Conservation (phyloP, 23 red algal genomes). For the Gracilariopsis chorda region DNA sequence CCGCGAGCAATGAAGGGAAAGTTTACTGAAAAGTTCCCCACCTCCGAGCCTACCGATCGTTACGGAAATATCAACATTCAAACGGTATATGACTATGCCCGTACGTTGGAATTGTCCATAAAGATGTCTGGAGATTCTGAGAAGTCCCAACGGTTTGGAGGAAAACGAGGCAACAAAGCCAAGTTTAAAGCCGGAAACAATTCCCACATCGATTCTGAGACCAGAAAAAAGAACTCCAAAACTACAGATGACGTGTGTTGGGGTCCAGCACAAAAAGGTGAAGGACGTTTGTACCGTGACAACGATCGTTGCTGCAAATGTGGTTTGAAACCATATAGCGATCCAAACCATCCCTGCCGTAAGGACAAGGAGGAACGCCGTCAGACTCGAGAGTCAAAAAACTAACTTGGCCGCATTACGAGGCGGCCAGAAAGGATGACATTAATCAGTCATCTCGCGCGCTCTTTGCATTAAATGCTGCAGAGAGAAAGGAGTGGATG, state of each 20-base stretch:
- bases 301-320: constrained; percentile 13
- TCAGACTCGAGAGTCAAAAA: constrained; percentile 6
- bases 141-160: too few relatives aligned
- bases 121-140: too few relatives aligned
- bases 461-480: background rate
- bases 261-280: constrained; percentile 8
- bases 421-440: background rate
- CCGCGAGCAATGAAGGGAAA: background rate
- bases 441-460: background rate
- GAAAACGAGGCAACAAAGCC: too few relatives aligned
- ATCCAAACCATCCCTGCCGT: background rate
- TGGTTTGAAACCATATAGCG: constrained; percentile 11
- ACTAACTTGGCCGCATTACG: constrained; percentile 14
- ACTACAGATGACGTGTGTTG: background rate
- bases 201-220: too few relatives aligned
- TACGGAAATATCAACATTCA: background rate
- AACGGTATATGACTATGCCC: background rate
- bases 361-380: constrained; percentile 19
- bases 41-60: background rate
- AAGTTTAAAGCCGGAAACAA: too few relatives aligned
- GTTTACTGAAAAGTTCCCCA: constrained; percentile 26
- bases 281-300: background rate
- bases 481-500: background rate
- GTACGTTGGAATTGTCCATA: background rate
- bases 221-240: background rate